Base-by-base conservation (phyloP, 192 early-diverging fungal species). In the Coemansia sp. region DNA sequence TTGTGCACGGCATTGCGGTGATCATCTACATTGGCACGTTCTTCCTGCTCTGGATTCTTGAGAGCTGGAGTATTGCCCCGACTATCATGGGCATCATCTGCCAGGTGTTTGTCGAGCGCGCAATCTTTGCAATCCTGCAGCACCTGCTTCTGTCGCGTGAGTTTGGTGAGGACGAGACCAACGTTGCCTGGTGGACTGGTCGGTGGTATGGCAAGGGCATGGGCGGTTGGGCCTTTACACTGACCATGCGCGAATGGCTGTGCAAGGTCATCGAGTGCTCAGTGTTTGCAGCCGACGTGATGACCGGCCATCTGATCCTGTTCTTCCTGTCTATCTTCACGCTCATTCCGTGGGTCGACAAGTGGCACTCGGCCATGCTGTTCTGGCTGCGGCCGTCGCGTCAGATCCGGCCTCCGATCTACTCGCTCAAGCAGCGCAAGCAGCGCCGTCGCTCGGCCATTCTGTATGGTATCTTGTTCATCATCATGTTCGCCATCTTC, bases 231-330 rank as follows among this genome's bases (percentile, higher is more conserved):
- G 84, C 83, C 23, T 73, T 90, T 39, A 85, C 84, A 19, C 86
- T 88, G 66, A 87, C 88, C 7, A 64, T 89, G 67, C 87, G 91
- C 41, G 91, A 93, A 69, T 90, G 79, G 62, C 40, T 89, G 40
- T 89, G 89, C 81, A 93, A 93, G 81, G 83, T 88, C 47, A 84
- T 92, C 37, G 91, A 93, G 73, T 88, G 89, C 88, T 83, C 83
- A 6, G 76, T 87, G 59, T 93, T 91, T 74, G 72, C 91, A 3
- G 82, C 84, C 13, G 90, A 92, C 49, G 88, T 93, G 73, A 68
- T 92, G 15, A 71, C 89, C 23, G 87, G 90, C 0, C 91, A 92
- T 44, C 46, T 88, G 43, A 83, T 92, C 34, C 59, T 92, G 39
- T 91, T 93, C 64, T 80, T 91, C 55, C 64, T 93, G 40, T 85